Conservation (phyloP, 2,329 filamentous ascomycete genomes). For the Colletotrichum sublineola region DNA sequence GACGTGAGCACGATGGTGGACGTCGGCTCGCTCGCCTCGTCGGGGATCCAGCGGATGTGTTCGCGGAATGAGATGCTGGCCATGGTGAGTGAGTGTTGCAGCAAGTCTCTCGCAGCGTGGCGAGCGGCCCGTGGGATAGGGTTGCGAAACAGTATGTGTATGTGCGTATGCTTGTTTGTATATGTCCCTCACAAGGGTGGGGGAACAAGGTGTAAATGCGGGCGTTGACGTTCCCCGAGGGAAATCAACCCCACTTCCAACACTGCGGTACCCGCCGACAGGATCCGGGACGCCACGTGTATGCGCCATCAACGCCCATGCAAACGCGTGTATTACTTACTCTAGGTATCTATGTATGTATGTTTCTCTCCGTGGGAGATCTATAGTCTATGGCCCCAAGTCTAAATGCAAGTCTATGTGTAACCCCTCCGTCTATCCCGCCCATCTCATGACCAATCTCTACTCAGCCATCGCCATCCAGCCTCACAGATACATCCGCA, state of each 20-base stretch:
- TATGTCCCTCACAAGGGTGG: neutral
- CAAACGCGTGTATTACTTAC: slow-evolving; percentile 25
- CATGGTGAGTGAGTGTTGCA: slow-evolving; percentile 47
- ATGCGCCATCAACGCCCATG: neutral
- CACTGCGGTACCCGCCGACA: slow-evolving; percentile 1
- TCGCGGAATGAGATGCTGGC: slow-evolving; percentile 68
- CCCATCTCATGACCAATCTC: neutral
- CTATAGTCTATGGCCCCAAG: slow-evolving; percentile 26
- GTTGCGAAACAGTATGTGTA: neutral
- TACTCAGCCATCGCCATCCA: neutral
- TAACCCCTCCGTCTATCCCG: neutral
- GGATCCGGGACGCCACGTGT: neutral
- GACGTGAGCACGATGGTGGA: slow-evolving; percentile 75
- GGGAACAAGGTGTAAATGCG: neutral
- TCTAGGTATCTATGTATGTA: neutral
- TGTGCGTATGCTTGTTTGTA: neutral
- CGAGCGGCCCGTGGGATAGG: too few species aligned
- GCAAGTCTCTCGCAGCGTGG: too few species aligned
- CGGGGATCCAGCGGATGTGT: slow-evolving; percentile 71
- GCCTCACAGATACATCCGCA: neutral
- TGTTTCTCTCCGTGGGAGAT: slow-evolving; percentile 14
- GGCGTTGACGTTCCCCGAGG: neutral
- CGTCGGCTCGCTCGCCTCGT: slow-evolving; percentile 68
- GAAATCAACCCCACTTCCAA: slow-evolving; percentile 25
- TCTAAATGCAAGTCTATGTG: slow-evolving; percentile 12